Percentiles rank a stretch among this genome's conserved stretches.
Evolutionary conservation across 768 basidiomycete species (phyloP).

Genomic region (Suillus sp.): DNA sequence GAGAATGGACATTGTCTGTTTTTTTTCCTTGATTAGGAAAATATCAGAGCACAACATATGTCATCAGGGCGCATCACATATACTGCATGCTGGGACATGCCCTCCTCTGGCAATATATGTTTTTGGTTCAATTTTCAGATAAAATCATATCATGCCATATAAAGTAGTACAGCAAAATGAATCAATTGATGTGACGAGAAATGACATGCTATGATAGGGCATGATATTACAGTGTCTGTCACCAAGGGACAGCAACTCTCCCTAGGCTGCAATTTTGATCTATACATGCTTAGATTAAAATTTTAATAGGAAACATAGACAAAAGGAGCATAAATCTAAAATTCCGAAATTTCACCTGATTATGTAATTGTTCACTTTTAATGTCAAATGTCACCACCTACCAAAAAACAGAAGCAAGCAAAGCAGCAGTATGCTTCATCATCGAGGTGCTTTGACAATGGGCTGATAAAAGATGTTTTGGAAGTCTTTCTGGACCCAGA

Average conservation of each 20-base stretch:
- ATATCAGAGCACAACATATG: neutral
- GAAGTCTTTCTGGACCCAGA: slow-evolving; percentile 2
- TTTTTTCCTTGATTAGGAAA: neutral
- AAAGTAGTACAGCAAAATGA: neutral
- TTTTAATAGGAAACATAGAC: neutral
- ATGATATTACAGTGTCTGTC: neutral
- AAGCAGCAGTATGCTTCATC: neutral
- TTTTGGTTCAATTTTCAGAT: neutral
- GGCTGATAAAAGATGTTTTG: slow-evolving; percentile 1
- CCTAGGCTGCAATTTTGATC: neutral
- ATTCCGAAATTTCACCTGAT: neutral
- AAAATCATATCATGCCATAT: neutral
- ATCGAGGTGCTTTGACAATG: neutral
- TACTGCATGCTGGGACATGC: neutral
- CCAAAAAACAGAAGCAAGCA: neutral
- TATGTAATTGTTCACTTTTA: neutral
- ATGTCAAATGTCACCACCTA: neutral
- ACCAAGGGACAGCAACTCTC: neutral
- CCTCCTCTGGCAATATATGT: neutral
- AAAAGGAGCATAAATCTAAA: neutral
- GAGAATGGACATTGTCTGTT: neutral
- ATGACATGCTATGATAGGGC: neutral
- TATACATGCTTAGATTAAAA: neutral
- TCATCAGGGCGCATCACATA: neutral
- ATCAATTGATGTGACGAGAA: neutral